A percentile compares a stretch with the other conserved stretches of the same genome.
Conservation (phyloP, 768 basidiomycete species). For the Lentinula boryana region DNA sequence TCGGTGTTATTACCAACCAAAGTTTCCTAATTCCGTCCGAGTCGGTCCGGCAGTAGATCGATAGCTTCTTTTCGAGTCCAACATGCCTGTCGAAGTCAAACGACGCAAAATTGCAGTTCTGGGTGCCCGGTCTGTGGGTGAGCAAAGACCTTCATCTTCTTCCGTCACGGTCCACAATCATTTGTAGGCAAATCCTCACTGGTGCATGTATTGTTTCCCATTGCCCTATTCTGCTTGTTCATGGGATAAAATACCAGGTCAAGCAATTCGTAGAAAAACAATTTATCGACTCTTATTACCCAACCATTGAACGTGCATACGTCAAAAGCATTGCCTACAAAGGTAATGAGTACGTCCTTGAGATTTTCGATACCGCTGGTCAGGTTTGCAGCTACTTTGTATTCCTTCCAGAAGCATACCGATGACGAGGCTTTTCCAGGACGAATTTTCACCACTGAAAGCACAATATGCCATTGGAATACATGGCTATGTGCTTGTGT, state of each 20-base stretch:
- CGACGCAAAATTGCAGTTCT: constrained; percentile 78
- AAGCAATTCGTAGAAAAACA: constrained; percentile 91
- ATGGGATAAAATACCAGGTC: neutral
- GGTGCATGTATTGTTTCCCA: constrained; percentile 24
- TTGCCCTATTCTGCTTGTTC: neutral
- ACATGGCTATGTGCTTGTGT: constrained; percentile 95
- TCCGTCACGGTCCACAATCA: constrained; percentile 6
- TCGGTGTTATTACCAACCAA: neutral
- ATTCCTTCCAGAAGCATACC: neutral
- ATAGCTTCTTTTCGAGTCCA: neutral
- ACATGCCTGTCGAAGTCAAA: constrained; percentile 5
- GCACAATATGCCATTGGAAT: constrained; percentile 94
- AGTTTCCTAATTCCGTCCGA: too few species aligned
- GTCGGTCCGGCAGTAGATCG: neutral
- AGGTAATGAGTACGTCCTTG: constrained; percentile 89
- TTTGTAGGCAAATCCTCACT: constrained; percentile 87
- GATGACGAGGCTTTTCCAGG: constrained; percentile 38
- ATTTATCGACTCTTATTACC: constrained; percentile 91
- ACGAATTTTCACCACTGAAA: constrained; percentile 93
- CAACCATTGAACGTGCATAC: constrained; percentile 88
- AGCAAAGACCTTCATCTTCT: constrained; percentile 20
- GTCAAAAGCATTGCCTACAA: constrained; percentile 82
- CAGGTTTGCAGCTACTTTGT: constrained; percentile 47
- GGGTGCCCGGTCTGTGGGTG: constrained; percentile 85
- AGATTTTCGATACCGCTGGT: constrained; percentile 97